Evolutionary conservation across 306 rosid species (phyloP).

Genomic region (Hippophae tibetana): DNA sequence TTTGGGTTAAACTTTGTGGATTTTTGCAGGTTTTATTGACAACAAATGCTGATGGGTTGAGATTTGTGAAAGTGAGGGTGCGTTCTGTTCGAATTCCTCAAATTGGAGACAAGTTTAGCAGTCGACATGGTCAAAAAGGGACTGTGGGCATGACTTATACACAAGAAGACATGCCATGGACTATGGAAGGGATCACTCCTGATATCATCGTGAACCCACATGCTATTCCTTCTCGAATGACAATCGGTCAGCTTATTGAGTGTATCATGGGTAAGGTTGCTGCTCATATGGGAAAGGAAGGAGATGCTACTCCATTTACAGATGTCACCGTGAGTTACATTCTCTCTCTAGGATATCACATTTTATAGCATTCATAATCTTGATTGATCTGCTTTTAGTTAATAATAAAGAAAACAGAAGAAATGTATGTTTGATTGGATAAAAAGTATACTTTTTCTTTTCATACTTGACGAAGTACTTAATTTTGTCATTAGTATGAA

Average conservation of each 20-base stretch:
- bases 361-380: neutral
- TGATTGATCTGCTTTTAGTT: neutral
- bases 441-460: too few relatives aligned
- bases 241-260: conserved; percentile 97
- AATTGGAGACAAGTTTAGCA: conserved; percentile 95
- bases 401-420: too few relatives aligned
- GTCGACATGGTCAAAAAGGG: conserved; percentile 98
- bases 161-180: conserved; percentile 99
- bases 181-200: conserved; percentile 94
- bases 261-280: conserved; percentile 99
- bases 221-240: conserved; percentile 99
- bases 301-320: conserved; percentile 96
- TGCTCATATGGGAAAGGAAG: conserved; percentile 98
- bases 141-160: conserved; percentile 98
- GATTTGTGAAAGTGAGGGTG: conserved; percentile 94
- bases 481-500: too few relatives aligned
- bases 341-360: neutral
- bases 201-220: conserved; percentile 97
- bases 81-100: conserved; percentile 96
- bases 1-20: too few relatives aligned
- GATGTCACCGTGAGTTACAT: conserved; percentile 81
- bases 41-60: conserved; percentile 97
- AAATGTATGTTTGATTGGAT: too few relatives aligned
- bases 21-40: conserved; percentile 74
- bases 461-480: too few relatives aligned